Evolutionary conservation across 2,329 filamentous ascomycete genomes (phyloP).

Genomic region (Trichoderma citrinoviride): DNA sequence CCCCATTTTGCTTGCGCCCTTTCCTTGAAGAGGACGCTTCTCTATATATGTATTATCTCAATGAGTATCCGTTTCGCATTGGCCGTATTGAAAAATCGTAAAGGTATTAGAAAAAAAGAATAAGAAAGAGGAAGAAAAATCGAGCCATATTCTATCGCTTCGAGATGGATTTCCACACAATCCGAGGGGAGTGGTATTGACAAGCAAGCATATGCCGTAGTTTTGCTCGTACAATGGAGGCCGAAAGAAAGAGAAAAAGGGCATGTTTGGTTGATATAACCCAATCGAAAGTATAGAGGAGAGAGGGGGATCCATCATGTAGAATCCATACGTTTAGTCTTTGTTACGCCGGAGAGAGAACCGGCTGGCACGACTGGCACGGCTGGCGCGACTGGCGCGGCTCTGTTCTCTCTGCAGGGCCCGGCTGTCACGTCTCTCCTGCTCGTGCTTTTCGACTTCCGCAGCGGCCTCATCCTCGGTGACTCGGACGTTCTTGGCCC

Average conservation of each 20-base stretch:
- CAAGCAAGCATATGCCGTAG: background rate
- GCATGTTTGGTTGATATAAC: background rate
- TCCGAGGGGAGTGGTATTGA: background rate
- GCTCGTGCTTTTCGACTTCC: slow-evolving; percentile 29
- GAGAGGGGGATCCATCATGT: background rate
- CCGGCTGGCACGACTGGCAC: background rate
- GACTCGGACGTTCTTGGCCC: slow-evolving; percentile 31
- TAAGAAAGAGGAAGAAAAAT: background rate
- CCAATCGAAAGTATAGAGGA: background rate
- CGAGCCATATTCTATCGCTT: slow-evolving; percentile 9
- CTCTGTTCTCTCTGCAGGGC: slow-evolving; percentile 10
- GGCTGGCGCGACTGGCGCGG: slow-evolving; percentile 1
- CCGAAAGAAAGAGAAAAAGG: background rate
- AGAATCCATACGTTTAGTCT: background rate
- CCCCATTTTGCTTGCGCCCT: slow-evolving; percentile 2
- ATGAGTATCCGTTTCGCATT: slow-evolving; percentile 1
- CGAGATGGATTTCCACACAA: background rate
- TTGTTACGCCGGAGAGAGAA: background rate
- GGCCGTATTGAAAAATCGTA: background rate
- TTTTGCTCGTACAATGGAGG: background rate
- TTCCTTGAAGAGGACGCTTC: background rate
- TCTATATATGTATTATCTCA: slow-evolving; percentile 6
- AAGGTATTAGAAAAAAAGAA: background rate
- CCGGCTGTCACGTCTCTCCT: slow-evolving; percentile 29
- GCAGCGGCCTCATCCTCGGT: slow-evolving; percentile 32